phyloP scores from a whole-genome alignment of 129 eudicot genomes.

The Gnaphalium uliginosum region DNA sequence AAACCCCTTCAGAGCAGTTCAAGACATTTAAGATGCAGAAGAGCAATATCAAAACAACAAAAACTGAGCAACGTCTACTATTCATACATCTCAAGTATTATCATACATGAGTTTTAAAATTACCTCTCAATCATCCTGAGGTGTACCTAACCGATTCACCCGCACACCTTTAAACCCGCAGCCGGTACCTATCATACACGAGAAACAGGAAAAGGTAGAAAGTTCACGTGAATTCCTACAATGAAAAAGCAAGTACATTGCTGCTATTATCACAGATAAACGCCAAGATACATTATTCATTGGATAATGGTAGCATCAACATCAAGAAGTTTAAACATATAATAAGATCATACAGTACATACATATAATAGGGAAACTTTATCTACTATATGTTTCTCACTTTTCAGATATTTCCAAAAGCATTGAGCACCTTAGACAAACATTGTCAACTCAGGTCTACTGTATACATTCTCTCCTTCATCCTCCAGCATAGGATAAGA shows the following conservation, averaged over 20 bases:
- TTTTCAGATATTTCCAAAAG: background rate
- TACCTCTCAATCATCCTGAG: conserved; percentile 8
- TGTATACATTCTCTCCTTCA: conserved; percentile 66
- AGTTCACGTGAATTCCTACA: background rate
- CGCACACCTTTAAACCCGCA: too few species aligned
- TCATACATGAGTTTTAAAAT: background rate
- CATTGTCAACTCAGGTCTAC: conserved; percentile 86
- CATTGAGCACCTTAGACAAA: conserved; percentile 45
- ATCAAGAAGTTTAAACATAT: background rate
- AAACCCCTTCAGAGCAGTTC: background rate
- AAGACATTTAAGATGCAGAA: background rate
- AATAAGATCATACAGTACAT: background rate
- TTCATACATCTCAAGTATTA: background rate
- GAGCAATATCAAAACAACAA: background rate
- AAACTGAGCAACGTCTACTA: background rate
- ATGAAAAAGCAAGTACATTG: background rate
- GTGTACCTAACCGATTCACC: background rate
- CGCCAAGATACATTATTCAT: background rate
- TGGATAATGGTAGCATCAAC: conserved; percentile 20
- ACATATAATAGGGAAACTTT: background rate
- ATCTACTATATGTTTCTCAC: background rate
- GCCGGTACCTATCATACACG: background rate
- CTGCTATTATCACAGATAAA: background rate
- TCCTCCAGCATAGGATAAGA: conserved; percentile 85
- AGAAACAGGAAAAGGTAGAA: background rate